Conservation (phyloP, 192 early-diverging fungal genomes). For the Helicostylum pulchrum region DNA sequence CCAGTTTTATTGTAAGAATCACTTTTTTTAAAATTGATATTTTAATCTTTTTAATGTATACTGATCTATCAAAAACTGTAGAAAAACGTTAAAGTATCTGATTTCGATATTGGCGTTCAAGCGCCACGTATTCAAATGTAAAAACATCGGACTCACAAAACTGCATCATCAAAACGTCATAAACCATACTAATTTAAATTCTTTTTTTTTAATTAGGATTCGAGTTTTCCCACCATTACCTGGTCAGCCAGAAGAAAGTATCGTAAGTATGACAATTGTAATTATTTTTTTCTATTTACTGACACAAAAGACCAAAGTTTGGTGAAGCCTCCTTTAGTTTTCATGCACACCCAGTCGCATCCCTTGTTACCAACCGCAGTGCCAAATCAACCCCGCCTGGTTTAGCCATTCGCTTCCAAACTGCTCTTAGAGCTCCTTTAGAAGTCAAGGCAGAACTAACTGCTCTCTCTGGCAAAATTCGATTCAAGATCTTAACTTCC, state of each 20-base stretch:
- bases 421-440: slow-evolving; percentile 25
- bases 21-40: no score
- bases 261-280: slow-evolving; percentile 9
- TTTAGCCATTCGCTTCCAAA: slow-evolving; percentile 25
- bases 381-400: slow-evolving; percentile 22
- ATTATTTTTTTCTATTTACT: not conserved
- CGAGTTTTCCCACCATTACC: slow-evolving; percentile 25
- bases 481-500: slow-evolving; percentile 30
- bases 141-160: not conserved
- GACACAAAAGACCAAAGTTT: slow-evolving; percentile 10
- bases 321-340: slow-evolving; percentile 29
- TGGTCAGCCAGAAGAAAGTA: slow-evolving; percentile 29
- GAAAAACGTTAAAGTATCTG: slow-evolving; percentile 31
- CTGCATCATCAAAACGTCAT: not conserved
- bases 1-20: slow-evolving; percentile 19
- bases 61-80: not conserved
- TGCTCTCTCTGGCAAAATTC: slow-evolving; percentile 23
- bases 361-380: not conserved
- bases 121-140: slow-evolving; percentile 28
- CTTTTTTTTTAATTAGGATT: slow-evolving; percentile 14
- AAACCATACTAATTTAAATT: slow-evolving; percentile 4
- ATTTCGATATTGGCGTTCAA: slow-evolving; percentile 34
- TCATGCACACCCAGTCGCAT: slow-evolving; percentile 23
- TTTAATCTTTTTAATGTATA: no score
- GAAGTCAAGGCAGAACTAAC: slow-evolving; percentile 33